Base-by-base conservation (phyloP, 208 protist species). In the Trypanosoma scelopori region DNA sequence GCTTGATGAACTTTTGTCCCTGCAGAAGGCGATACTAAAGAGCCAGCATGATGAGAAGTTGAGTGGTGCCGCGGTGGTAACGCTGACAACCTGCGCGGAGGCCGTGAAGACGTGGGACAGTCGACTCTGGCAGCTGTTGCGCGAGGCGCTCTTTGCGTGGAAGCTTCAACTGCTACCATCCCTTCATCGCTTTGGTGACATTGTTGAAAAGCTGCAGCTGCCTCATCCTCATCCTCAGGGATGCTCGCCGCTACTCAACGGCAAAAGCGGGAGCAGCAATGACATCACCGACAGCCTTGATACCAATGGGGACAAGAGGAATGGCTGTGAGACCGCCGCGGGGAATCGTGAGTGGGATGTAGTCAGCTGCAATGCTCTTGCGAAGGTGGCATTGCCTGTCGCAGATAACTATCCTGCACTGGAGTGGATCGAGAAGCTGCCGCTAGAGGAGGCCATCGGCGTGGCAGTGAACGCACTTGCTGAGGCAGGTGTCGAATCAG, bases 1-100 rank as follows among this genome's bases (percentile, higher is more conserved):
- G 37, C n/a, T 51, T 16, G 28, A 63, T 25, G 57, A 63, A 52
- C 43, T 63, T 30, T 50, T 27, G 16, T 22, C 28, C 6, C 20
- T 50, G 13, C 57, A 63, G 30, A 63, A 63, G 30, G 45, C 57
- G 16, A 6, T 52, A 30, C 16, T 63, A 20, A 63, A 41, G 16
- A 63, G 57, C 12, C 25, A 25, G 35, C 22, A 58, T 9, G 28
- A 50, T 23, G 51, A 58, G 23, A 50, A 43, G n/a, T 1, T 58
- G 32, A 28, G 13, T 23, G 62, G 62, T 18, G 37, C 45, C 5
- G 62, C 62, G n/a, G 50, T 67, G 12, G 50, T 41, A 16, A 25
- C 49, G 23, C 18, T 56, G 15, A 37, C 50, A 22, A 23, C 22
- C 6, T 58, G 48, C 49, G 62, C 62, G 35, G 15, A 32, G 9